Percentiles rank a stretch among this genome's conserved stretches.
phyloP scores from a whole-genome alignment of 2,329 filamentous ascomycete genomes.

The Rutstroemia sp. region DNA sequence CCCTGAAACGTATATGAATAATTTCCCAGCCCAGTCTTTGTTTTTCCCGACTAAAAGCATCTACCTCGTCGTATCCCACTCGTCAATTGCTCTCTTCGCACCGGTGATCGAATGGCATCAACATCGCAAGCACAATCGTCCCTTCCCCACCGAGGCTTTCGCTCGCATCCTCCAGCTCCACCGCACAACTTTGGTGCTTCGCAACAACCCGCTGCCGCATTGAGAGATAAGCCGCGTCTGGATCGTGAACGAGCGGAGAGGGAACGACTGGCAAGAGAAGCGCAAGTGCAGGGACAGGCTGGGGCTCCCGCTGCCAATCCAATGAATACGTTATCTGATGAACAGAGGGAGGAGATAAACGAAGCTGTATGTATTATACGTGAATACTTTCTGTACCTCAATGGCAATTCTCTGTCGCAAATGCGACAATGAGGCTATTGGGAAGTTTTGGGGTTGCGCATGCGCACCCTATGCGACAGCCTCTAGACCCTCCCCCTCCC shows the following conservation, averaged over 20 bases:
- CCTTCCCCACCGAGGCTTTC: slow-evolving; percentile 36
- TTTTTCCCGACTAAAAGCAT: neutral
- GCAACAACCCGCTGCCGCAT: slow-evolving; percentile 22
- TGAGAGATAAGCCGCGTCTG: slow-evolving; percentile 33
- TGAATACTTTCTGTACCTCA: too few species aligned
- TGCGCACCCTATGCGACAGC: neutral
- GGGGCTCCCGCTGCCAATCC: slow-evolving; percentile 15
- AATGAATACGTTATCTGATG: slow-evolving; percentile 58
- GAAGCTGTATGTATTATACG: slow-evolving; percentile 65
- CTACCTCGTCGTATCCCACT: neutral
- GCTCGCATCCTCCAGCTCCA: slow-evolving; percentile 30
- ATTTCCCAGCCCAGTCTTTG: neutral
- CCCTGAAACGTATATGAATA: neutral
- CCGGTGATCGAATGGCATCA: slow-evolving; percentile 32
- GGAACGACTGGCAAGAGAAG: slow-evolving; percentile 21
- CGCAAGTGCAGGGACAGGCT: slow-evolving; percentile 7
- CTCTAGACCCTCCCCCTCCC: neutral
- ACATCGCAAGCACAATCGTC: slow-evolving; percentile 40
- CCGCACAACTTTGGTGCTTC: slow-evolving; percentile 29
- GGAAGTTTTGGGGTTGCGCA: too few species aligned
- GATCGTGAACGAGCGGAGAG: slow-evolving; percentile 32
- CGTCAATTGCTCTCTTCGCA: neutral
- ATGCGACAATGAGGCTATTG: too few species aligned
- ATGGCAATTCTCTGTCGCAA: too few species aligned
- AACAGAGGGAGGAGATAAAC: slow-evolving; percentile 87